A percentile compares a stretch with the other conserved stretches of the same genome.
Evolutionary conservation across 805 yeast species (phyloP).

Genomic region (Jamesozyma piceae): DNA sequence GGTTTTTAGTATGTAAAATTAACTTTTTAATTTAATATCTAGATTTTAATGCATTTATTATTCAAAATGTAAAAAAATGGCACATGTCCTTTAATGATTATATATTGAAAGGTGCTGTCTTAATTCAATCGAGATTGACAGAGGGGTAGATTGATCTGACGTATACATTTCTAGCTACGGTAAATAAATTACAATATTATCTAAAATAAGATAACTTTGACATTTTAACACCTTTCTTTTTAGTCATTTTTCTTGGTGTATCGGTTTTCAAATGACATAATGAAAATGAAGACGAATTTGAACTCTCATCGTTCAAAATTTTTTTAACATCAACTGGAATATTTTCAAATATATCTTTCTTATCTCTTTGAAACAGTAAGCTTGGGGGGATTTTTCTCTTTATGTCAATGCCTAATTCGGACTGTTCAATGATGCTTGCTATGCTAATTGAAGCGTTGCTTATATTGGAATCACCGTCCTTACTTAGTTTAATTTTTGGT

Average conservation of each 20-base stretch:
- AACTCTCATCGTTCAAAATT: constrained; percentile 4
- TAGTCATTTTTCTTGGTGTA: neutral
- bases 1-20: too few relatives aligned
- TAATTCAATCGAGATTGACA: too few relatives aligned
- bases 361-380: constrained; percentile 11
- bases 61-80: too few relatives aligned
- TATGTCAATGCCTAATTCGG: neutral
- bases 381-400: constrained; percentile 13
- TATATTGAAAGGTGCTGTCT: too few relatives aligned
- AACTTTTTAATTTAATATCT: too few relatives aligned
- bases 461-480: neutral
- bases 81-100: too few relatives aligned
- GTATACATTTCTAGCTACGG: too few relatives aligned
- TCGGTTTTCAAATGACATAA: neutral
- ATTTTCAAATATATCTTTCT: constrained; percentile 15
- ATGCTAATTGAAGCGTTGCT: constrained; percentile 8
- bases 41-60: neutral
- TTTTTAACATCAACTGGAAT: constrained; percentile 9
- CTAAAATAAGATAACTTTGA: neutral
- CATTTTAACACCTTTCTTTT: neutral
- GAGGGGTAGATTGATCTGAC: too few relatives aligned
- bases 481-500: neutral
- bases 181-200: too few relatives aligned
- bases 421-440: constrained; percentile 10
- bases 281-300: neutral